These are phyloP conservation scores for Articulospora tetracladia DNA, from an alignment of 495 filamentous ascomycete species.

Conservation along the genomic window DNA sequence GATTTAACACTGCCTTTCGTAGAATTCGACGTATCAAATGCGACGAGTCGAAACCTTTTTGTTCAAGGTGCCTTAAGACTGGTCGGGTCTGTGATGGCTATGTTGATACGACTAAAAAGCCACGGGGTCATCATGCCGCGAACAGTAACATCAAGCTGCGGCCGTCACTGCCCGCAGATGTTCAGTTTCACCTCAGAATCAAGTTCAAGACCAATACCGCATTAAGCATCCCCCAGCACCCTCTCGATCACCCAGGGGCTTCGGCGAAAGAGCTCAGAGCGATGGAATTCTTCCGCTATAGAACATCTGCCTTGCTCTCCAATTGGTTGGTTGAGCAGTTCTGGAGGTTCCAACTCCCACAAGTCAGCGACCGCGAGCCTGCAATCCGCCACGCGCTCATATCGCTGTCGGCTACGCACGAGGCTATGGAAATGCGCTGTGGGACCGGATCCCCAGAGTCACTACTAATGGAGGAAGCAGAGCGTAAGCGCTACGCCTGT, in stretches of 20 bases:
- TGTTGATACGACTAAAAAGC: background rate
- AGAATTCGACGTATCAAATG: constrained; percentile 3
- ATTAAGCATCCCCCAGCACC: background rate
- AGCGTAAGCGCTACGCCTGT: background rate
- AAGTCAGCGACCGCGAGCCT: background rate
- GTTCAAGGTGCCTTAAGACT: background rate
- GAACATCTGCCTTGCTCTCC: background rate
- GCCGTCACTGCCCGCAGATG: background rate
- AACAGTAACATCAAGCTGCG: background rate
- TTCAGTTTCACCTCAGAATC: background rate
- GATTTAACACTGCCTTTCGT: no score
- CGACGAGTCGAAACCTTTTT: constrained; percentile 2
- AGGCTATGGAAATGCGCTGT: background rate
- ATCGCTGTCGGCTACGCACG: background rate
- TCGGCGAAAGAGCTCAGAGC: background rate
- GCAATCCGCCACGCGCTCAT: background rate
- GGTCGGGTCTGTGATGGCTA: constrained; percentile 4
- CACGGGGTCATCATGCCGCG: background rate
- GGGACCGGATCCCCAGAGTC: background rate
- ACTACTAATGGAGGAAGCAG: background rate
- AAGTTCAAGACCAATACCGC: background rate
- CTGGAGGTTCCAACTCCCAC: background rate
- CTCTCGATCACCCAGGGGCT: background rate
- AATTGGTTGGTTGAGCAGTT: background rate
- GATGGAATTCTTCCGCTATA: background rate